These are phyloP conservation scores for Russula sp. DNA, from an alignment of 768 basidiomycete genomes.

Conservation along the genomic window DNA sequence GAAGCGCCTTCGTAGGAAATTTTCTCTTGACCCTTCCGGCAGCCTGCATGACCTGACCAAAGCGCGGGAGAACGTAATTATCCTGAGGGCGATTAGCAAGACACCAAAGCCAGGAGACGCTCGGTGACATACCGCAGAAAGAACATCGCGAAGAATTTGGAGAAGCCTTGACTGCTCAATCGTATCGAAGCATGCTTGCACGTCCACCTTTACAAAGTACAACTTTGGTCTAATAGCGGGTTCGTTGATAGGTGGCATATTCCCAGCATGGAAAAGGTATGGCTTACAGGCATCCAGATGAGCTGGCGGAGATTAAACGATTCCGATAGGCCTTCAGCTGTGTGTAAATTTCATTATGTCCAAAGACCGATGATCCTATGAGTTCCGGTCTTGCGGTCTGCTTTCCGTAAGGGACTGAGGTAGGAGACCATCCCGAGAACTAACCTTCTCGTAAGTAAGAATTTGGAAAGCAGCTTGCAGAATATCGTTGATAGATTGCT, in stretches of 20 bases:
- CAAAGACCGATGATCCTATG: slow-evolving; percentile 80
- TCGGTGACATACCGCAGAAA: slow-evolving; percentile 57
- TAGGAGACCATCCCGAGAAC: slow-evolving; percentile 14
- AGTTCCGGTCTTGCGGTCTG: slow-evolving; percentile 61
- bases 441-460: slow-evolving; percentile 82
- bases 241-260: background rate
- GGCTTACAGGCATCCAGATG: slow-evolving; percentile 53
- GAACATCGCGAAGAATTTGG: slow-evolving; percentile 64
- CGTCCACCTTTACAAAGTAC: slow-evolving; percentile 96
- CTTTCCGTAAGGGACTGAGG: slow-evolving; percentile 2
- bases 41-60: slow-evolving; percentile 59
- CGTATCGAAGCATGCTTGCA: slow-evolving; percentile 94
- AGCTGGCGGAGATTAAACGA: slow-evolving; percentile 40
- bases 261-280: background rate
- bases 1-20: slow-evolving; percentile 59
- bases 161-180: slow-evolving; percentile 87
- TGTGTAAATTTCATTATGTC: slow-evolving; percentile 76
- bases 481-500: slow-evolving; percentile 82
- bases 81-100: slow-evolving; percentile 47
- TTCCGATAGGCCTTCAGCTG: slow-evolving; percentile 71
- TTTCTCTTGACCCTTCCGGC: slow-evolving; percentile 55
- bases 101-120: background rate
- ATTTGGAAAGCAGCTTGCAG: slow-evolving; percentile 84
- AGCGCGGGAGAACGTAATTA: slow-evolving; percentile 64
- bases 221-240: slow-evolving; percentile 64